A percentile compares a stretch with the other conserved stretches of the same genome.
phyloP scores from a whole-genome alignment of 768 basidiomycete species.

The Boletus edulis region DNA sequence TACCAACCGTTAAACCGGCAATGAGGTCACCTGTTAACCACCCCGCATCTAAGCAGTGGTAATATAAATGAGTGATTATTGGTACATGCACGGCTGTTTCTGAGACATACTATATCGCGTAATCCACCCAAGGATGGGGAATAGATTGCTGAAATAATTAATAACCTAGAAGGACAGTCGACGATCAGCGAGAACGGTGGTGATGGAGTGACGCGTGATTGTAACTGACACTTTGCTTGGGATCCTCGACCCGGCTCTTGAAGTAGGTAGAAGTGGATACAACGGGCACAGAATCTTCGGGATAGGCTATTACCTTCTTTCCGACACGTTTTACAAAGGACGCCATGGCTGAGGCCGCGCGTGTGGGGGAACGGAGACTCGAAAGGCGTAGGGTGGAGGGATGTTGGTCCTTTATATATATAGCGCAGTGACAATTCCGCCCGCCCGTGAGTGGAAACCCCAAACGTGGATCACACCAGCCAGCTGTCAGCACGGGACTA shows the following conservation, averaged over 20 bases:
- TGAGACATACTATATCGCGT: conserved; percentile 67
- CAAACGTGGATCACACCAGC: neutral
- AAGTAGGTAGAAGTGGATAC: conserved; percentile 59
- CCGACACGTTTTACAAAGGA: conserved; percentile 43
- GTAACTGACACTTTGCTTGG: conserved; percentile 45
- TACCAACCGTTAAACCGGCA: conserved; percentile 90
- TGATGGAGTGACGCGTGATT: neutral
- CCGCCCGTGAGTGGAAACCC: neutral
- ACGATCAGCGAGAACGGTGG: no score
- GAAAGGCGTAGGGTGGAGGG: neutral
- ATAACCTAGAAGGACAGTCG: conserved; percentile 40
- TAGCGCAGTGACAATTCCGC: neutral
- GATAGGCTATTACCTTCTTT: conserved; percentile 59
- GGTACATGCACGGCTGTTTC: neutral
- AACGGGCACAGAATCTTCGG: conserved; percentile 57
- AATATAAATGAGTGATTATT: neutral
- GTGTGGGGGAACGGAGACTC: neutral
- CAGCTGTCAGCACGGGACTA: conserved; percentile 12
- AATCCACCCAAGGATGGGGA: conserved; percentile 87
- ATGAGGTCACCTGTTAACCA: conserved; percentile 90
- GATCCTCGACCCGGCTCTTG: conserved; percentile 38
- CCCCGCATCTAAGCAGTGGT: conserved; percentile 48
- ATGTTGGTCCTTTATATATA: neutral
- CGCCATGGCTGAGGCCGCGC: conserved; percentile 29
- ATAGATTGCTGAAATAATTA: conserved; percentile 65